phyloP scores from a whole-genome alignment of 306 rosid species.

The Quercus mongolica region DNA sequence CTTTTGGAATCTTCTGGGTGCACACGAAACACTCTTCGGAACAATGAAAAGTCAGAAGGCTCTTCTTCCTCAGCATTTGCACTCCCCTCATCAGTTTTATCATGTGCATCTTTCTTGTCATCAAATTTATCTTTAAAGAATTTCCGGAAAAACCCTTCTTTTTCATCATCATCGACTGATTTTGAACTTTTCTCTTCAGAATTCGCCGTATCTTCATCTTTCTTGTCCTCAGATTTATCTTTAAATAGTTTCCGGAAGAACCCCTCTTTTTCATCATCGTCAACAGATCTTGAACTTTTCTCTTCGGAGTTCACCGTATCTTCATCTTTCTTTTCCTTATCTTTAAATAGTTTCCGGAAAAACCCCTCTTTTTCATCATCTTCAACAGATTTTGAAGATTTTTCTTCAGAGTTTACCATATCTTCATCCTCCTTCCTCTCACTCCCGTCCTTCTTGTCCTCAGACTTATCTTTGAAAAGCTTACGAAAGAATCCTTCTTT shows the following conservation, averaged over 20 bases:
- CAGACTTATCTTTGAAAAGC: conserved; percentile 72
- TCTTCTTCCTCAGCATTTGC: conserved; percentile 75
- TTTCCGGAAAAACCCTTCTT: conserved; percentile 77
- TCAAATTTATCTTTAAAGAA: conserved; percentile 71
- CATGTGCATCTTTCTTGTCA: conserved; percentile 67
- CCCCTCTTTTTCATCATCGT: conserved; percentile 88
- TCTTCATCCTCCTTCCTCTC: conserved; percentile 48
- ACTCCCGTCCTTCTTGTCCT: conserved; percentile 69
- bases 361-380: conserved; percentile 92
- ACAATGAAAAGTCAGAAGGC: conserved; percentile 71
- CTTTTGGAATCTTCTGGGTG: conserved; percentile 82
- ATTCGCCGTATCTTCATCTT: conserved; percentile 41
- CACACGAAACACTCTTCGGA: conserved; percentile 81
- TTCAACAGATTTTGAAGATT: conserved; percentile 51
- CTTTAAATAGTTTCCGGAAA: conserved; percentile 65
- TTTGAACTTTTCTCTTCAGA: conserved; percentile 56
- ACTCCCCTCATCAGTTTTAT: conserved; percentile 63
- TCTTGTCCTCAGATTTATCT: conserved; percentile 81
- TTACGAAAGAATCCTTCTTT: conserved; percentile 80
- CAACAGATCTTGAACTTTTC: conserved; percentile 50
- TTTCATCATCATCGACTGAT: conserved; percentile 70
- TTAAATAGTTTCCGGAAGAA: conserved; percentile 67
- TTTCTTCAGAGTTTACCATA: conserved; percentile 47
- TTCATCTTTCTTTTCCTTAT: conserved; percentile 76
- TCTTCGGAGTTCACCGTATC: conserved; percentile 46